These are phyloP conservation scores for Furcasterigmium sp. DNA, from an alignment of 2,329 filamentous ascomycete genomes.

Conservation along the genomic window DNA sequence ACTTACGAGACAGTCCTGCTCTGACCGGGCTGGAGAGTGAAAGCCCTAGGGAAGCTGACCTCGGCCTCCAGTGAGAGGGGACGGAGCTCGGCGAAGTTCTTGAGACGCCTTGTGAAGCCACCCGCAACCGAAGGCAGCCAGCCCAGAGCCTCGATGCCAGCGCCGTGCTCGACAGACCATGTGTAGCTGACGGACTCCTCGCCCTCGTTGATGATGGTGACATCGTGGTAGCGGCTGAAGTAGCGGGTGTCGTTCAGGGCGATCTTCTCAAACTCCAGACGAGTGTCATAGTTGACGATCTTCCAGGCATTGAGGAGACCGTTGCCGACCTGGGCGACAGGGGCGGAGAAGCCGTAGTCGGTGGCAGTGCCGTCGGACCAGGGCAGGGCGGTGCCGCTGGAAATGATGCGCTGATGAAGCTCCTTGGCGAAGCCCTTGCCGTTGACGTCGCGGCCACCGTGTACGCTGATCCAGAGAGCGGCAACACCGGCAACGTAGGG, in stretches of 20 bases:
- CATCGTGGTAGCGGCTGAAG: conserved; percentile 21
- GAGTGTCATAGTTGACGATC: conserved; percentile 29
- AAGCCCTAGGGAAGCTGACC: conserved; percentile 14
- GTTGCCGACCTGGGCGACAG: conserved; percentile 32
- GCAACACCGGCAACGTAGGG: conserved; percentile 39
- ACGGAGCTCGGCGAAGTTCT: conserved; percentile 14
- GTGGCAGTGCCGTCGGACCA: conserved; percentile 17
- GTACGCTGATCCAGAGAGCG: conserved; percentile 25
- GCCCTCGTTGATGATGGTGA: conserved; percentile 30
- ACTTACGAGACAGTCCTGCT: conserved; percentile 17
- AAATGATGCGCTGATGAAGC: conserved; percentile 24
- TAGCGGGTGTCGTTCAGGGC: conserved; percentile 39
- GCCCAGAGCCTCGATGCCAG: conserved; percentile 28
- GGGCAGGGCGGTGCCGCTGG: conserved; percentile 19
- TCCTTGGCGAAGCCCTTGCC: conserved; percentile 22
- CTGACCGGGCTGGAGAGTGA: conserved; percentile 18
- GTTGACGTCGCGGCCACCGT: conserved; percentile 23
- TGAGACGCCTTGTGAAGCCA: conserved; percentile 6
- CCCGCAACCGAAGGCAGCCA: conserved; percentile 2
- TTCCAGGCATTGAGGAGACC: conserved; percentile 36
- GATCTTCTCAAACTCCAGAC: conserved; percentile 30
- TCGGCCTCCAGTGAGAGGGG: conserved; percentile 13
- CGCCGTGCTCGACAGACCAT: conserved; percentile 19
- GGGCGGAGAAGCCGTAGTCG: conserved; percentile 16
- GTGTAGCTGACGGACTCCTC: conserved; percentile 25